Base-by-base conservation (phyloP, 306 rosid genomes). In the Abrus precatorius region DNA sequence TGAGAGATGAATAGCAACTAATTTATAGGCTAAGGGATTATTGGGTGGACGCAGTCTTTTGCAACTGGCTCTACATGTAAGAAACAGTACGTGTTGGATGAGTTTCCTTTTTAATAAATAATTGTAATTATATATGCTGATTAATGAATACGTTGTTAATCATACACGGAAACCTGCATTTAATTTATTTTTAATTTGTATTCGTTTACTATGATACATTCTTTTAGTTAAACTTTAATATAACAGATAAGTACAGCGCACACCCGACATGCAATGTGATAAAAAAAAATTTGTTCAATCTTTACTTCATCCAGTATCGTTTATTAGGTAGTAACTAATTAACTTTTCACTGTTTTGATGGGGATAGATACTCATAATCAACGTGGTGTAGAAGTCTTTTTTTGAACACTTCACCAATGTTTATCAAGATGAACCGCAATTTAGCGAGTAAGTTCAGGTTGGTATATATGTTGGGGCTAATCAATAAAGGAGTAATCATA, bases 1-100 rank as follows among this genome's bases (percentile, higher is more conserved):
- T 32, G 4, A 36, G 3, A 71, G 38, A 61, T 36, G 10, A n/a
- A 12, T 12, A 55, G 57, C 34, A 38, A 63, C 38, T 61, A 5
- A 61, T 80, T 80, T 80, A 80, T 80, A 80, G 60, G 32, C 49
- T 9, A 9, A 2, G 38, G 5, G 7, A 40, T 6, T 61, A 0
- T 61, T 62, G 33, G 3, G 13, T 50, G 66, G 29, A 20, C 38
- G 12, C 4, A n/a, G 83, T 43, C 38, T 38, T 59, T 36, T 36
- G 54, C 53, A 79, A 45, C 5, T 60, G 1, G 57, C 47, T 9
- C 36, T 57, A 9, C 5, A 9, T 8, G 20, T 38, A 64, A 48
- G 9, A 63, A 63, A 34, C 9, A 1, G 7, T 20, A 20, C 20
- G 20, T 28, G 64, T 9, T 1, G 1, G 0, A 7, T 1, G 38